These are phyloP conservation scores for Rhazya stricta DNA, from an alignment of 257 asterid genomes.

Conservation along the genomic window DNA sequence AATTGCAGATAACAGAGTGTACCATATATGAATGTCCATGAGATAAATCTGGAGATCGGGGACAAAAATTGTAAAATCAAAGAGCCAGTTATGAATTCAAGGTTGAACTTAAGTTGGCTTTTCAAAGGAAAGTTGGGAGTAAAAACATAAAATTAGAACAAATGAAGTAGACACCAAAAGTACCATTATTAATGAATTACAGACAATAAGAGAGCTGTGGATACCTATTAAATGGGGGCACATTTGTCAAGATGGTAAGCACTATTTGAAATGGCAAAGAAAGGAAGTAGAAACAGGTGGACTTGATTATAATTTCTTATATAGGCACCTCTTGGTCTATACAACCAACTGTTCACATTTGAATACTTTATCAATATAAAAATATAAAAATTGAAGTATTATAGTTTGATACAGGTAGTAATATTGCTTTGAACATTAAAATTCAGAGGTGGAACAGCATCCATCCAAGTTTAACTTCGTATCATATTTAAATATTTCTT, in stretches of 20 bases:
- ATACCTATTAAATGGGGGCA: neutral
- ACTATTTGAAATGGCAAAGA: neutral
- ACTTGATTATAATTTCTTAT: neutral
- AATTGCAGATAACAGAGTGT: conserved; percentile 81
- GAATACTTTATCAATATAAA: neutral
- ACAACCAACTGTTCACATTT: neutral
- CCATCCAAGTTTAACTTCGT: neutral
- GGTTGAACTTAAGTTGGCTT: neutral
- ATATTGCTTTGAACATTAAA: neutral
- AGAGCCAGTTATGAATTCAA: neutral
- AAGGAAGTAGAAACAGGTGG: neutral
- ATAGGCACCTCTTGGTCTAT: no score
- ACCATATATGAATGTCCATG: conserved; percentile 97
- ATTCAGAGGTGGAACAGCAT: neutral
- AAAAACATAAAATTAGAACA: neutral
- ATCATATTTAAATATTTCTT: neutral
- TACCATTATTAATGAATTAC: neutral
- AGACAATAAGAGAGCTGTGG: neutral
- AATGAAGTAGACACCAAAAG: neutral
- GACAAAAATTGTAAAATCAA: neutral
- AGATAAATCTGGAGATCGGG: conserved; percentile 59
- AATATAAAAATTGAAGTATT: neutral
- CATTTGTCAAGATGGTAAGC: neutral
- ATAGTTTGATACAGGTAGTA: neutral
- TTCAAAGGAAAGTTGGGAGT: neutral